Conservation (phyloP, 371 early-diverging fungal genomes). For the Mortierella sp. region DNA sequence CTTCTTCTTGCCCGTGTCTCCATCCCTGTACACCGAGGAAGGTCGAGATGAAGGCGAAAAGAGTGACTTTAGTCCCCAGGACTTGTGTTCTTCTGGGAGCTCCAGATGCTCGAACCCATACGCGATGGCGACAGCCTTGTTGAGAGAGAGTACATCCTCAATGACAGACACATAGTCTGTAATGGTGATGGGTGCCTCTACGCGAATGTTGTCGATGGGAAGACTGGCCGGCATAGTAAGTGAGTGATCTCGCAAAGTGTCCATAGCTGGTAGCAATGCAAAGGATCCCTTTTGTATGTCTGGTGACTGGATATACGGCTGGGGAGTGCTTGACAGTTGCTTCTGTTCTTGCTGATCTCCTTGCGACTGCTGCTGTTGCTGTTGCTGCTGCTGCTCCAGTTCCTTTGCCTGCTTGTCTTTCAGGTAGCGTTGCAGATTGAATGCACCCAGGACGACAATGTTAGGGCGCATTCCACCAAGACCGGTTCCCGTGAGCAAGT, state of each 20-base stretch:
- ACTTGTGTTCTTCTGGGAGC: slow-evolving; percentile 38
- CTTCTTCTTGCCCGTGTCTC: slow-evolving; percentile 14
- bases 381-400: slow-evolving; percentile 13
- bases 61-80: slow-evolving; percentile 21
- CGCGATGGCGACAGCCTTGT: slow-evolving; percentile 73
- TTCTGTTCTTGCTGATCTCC: background rate
- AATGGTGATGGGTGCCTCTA: slow-evolving; percentile 60
- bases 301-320: background rate
- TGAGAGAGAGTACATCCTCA: slow-evolving; percentile 66
- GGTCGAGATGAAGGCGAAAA: slow-evolving; percentile 15
- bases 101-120: slow-evolving; percentile 61
- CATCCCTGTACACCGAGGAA: slow-evolving; percentile 26
- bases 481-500: slow-evolving; percentile 65
- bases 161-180: slow-evolving; percentile 71
- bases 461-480: slow-evolving; percentile 77
- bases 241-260: slow-evolving; percentile 15
- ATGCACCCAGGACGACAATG: slow-evolving; percentile 66
- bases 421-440: slow-evolving; percentile 49
- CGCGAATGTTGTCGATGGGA: slow-evolving; percentile 62
- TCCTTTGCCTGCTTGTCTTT: slow-evolving; percentile 13
- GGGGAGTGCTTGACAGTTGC: background rate
- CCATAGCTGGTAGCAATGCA: background rate
- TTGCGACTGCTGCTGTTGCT: slow-evolving; percentile 14
- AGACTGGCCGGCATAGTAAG: slow-evolving; percentile 50
- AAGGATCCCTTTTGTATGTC: background rate